Percentiles rank a stretch among this genome's conserved stretches.
phyloP scores from a whole-genome alignment of 805 yeast species.

The Candida tammaniensis region DNA sequence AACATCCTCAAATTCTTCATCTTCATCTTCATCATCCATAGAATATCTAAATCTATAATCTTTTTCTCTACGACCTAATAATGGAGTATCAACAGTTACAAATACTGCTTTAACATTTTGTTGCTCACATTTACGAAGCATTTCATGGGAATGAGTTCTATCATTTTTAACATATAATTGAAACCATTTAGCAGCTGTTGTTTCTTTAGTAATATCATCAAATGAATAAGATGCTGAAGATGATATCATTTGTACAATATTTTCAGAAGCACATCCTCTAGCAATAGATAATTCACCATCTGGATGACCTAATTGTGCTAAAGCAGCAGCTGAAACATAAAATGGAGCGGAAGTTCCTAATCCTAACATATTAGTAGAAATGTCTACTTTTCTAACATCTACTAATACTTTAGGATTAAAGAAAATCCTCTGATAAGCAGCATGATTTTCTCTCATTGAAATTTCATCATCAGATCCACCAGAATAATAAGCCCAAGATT shows the following conservation, averaged over 20 bases:
- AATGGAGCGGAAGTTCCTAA: slow-evolving; percentile 40
- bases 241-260: slow-evolving; percentile 49
- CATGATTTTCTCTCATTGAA: slow-evolving; percentile 42
- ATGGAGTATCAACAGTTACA: slow-evolving; percentile 56
- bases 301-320: slow-evolving; percentile 41
- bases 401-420: slow-evolving; percentile 55
- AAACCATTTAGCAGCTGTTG: slow-evolving; percentile 30
- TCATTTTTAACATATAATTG: slow-evolving; percentile 48
- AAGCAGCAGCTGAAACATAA: slow-evolving; percentile 49
- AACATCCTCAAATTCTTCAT: slow-evolving; percentile 20
- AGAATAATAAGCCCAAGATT: slow-evolving; percentile 37
- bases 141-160: slow-evolving; percentile 25
- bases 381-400: slow-evolving; percentile 67
- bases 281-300: slow-evolving; percentile 44
- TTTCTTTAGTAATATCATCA: slow-evolving; percentile 38
- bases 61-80: slow-evolving; percentile 52
- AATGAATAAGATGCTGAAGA: slow-evolving; percentile 38
- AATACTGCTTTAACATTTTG: slow-evolving; percentile 46
- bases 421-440: slow-evolving; percentile 39
- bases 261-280: slow-evolving; percentile 36
- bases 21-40: slow-evolving; percentile 27
- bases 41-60: slow-evolving; percentile 34
- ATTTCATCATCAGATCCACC: slow-evolving; percentile 52
- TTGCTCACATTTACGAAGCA: slow-evolving; percentile 36
- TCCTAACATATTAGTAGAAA: slow-evolving; percentile 48